These are phyloP conservation scores for Lipomyces sp. DNA, from an alignment of 805 yeast species.

Conservation along the genomic window DNA sequence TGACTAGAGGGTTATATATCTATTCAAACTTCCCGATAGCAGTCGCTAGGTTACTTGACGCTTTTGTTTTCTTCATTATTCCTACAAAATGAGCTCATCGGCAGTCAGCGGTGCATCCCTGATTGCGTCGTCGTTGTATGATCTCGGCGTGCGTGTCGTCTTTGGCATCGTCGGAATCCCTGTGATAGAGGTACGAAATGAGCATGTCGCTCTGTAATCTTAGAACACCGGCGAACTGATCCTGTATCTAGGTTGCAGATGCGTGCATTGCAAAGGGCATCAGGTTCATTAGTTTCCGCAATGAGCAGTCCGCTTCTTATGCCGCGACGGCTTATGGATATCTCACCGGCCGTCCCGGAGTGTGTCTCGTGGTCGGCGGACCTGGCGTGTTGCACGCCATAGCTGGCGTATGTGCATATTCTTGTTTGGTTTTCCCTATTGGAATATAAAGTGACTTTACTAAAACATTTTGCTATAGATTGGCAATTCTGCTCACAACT, in stretches of 20 bases:
- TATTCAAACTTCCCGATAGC: too few relatives aligned
- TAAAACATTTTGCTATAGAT: conserved; percentile 34
- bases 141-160: conserved; percentile 52
- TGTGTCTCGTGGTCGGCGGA: conserved; percentile 68
- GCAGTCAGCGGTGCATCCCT: conserved; percentile 37
- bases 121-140: conserved; percentile 48
- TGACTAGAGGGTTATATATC: too few relatives aligned
- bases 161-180: conserved; percentile 79
- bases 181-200: conserved; percentile 52
- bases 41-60: too few relatives aligned
- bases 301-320: conserved; percentile 72
- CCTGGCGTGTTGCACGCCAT: conserved; percentile 69
- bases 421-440: background rate
- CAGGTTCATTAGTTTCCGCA: conserved; percentile 57
- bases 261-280: conserved; percentile 54
- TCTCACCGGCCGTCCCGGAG: conserved; percentile 62
- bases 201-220: too few relatives aligned
- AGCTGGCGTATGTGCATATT: conserved; percentile 45
- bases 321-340: conserved; percentile 74
- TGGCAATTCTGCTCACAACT: conserved; percentile 58
- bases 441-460: background rate
- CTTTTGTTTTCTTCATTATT: too few relatives aligned
- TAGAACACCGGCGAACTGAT: background rate
- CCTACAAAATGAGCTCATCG: too few relatives aligned
- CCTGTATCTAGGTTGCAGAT: conserved; percentile 46